Percentiles rank a stretch among this genome's conserved stretches.
These are phyloP conservation scores for Chromera velia DNA, from an alignment of 73 alveolate species.

Conservation along the genomic window DNA sequence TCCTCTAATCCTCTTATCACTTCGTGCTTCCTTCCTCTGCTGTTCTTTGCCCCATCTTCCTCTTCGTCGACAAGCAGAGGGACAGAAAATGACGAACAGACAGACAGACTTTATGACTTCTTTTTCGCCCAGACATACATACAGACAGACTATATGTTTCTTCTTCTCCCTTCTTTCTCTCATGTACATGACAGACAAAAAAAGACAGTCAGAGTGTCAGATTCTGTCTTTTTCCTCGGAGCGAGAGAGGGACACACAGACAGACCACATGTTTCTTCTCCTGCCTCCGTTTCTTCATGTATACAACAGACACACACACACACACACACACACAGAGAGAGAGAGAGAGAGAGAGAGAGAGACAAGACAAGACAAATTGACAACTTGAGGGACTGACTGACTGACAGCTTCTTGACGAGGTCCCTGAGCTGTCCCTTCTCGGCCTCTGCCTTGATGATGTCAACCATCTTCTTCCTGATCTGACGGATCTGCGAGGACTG, in stretches of 20 bases:
- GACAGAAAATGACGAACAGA: too few species aligned
- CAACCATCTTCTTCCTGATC: slow-evolving; percentile 72
- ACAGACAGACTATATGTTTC: not conserved
- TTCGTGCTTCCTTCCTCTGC: too few species aligned
- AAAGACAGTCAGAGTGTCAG: too few species aligned
- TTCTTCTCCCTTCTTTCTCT: too few species aligned
- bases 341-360: not conserved
- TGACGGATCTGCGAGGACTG: slow-evolving; percentile 63
- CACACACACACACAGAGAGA: not conserved
- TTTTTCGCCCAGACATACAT: not conserved
- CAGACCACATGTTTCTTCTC: not conserved
- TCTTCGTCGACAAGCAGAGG: too few species aligned
- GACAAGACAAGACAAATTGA: not conserved
- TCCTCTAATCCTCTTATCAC: too few species aligned
- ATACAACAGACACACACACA: too few species aligned
- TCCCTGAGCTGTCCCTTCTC: slow-evolving; percentile 63
- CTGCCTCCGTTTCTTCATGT: too few species aligned
- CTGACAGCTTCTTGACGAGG: slow-evolving; percentile 57
- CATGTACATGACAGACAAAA: too few species aligned
- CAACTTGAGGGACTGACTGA: not conserved
- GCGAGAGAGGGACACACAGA: not conserved
- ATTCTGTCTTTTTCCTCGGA: not conserved
- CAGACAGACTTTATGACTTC: too few species aligned
- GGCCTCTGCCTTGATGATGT: slow-evolving; percentile 52
- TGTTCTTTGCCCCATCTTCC: too few species aligned